These are phyloP conservation scores for Hemisphaericaspora lyxosophila DNA, from an alignment of 1,139 yeast genomes.

Conservation along the genomic window DNA sequence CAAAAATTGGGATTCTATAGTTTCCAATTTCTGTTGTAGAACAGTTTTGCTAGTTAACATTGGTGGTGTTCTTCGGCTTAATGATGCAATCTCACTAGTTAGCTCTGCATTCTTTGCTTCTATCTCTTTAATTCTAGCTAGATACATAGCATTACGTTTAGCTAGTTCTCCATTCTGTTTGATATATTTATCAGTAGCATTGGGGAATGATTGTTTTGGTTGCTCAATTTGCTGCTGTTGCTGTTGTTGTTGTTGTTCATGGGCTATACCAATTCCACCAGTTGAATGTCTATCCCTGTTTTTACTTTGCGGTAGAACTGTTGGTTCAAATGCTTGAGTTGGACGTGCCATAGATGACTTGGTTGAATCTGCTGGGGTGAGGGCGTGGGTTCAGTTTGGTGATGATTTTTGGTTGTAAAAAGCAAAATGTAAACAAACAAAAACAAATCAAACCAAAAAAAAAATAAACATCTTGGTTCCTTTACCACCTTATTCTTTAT, in stretches of 20 bases:
- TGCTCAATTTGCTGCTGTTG: background rate
- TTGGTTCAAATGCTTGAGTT: background rate
- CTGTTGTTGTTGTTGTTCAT: background rate
- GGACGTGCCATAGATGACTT: slow-evolving; percentile 1
- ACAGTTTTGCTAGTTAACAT: background rate
- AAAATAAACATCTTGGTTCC: no score
- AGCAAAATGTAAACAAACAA: slow-evolving; percentile 5
- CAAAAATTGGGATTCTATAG: slow-evolving; percentile 27
- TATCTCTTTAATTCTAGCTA: slow-evolving; percentile 48
- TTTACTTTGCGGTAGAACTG: background rate
- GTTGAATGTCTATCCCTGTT: slow-evolving; percentile 2
- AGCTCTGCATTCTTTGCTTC: slow-evolving; percentile 48
- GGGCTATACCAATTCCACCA: slow-evolving; percentile 3
- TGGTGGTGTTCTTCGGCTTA: background rate
- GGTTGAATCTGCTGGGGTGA: no score
- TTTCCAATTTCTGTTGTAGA: slow-evolving; percentile 10
- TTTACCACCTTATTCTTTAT: no score
- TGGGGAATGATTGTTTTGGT: background rate
- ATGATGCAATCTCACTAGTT: slow-evolving; percentile 41
- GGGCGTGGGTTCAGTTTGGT: background rate
- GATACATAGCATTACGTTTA: slow-evolving; percentile 51
- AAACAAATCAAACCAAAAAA: slow-evolving; percentile 1
- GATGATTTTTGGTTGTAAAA: slow-evolving; percentile 5
- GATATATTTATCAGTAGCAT: slow-evolving; percentile 1
- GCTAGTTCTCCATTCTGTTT: slow-evolving; percentile 56